Evolutionary conservation across 768 basidiomycete genomes (phyloP), one percentile per base, ranked within the genome.

Genomic region (Russula emetica): DNA sequence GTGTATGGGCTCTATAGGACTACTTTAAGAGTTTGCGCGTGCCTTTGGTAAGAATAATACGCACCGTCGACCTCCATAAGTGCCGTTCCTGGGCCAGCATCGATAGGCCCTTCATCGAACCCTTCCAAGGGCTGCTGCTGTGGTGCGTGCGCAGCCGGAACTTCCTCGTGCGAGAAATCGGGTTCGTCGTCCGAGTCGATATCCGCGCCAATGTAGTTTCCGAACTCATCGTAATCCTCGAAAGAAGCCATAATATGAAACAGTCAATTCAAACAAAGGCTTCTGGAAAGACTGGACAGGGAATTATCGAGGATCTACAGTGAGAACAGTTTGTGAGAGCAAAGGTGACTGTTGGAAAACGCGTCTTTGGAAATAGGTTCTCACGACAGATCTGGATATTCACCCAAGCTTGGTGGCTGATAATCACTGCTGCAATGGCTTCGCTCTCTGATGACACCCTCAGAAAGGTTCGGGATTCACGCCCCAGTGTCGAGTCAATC

Each of bases 171-270:
- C 66, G 79, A 79, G 55, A 80, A 70, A 60, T 83, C 84, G 62
- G 83, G 87, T 67, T 72, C 84, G 56, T 90, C 88, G 71, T 96
- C 94, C 38, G 94, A 96, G 70, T 91, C 93, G 54, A 96, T 78
- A 79, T 96, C 95, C 28, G 86, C 93, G 65, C 94, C 95, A 73
- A 98, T 95, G 76, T 98, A 97, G 81, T 97, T 98, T 69, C 94
- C 95, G 72, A 96, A 96, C 78, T 98, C 91, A 71, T 92, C 90
- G 71, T 92, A 92, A 73, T 92, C 90, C 69, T 92, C 81, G 63
- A 83, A 77, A 32, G 83, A 85, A 45, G 80, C 82, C 83, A 85
- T 85, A 53, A 58, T 67, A 42, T 22, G 34, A 2, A 22, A 47
- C 38, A 14, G 10, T 24, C 36, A 14, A 34, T 13, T 13, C 11